A percentile compares a stretch with the other conserved stretches of the same genome.
Conservation (phyloP, 2,329 filamentous ascomycete genomes). For the Pseudogymnoascus sp. region DNA sequence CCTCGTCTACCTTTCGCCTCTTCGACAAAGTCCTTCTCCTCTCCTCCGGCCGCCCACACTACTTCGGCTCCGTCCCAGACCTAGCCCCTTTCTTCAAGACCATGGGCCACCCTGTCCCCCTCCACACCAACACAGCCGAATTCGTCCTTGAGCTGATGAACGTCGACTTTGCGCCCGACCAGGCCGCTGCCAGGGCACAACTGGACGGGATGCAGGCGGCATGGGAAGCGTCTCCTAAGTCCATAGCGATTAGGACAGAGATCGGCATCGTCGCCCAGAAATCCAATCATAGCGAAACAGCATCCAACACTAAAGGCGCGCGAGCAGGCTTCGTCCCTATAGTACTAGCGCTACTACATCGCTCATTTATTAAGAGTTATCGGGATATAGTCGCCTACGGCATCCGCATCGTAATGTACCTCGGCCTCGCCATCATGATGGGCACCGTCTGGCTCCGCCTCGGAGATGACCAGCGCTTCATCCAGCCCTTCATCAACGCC, state of each 20-base stretch:
- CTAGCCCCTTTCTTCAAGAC: constrained; percentile 56
- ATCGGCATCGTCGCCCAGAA: constrained; percentile 17
- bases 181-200: constrained; percentile 37
- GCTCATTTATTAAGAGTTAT: constrained; percentile 75
- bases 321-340: constrained; percentile 29
- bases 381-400: constrained; percentile 78
- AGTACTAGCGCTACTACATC: constrained; percentile 60
- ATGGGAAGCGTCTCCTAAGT: constrained; percentile 44
- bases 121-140: constrained; percentile 71
- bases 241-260: constrained; percentile 26
- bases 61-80: constrained; percentile 55
- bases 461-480: constrained; percentile 57
- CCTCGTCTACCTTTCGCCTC: constrained; percentile 66
- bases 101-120: constrained; percentile 54
- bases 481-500: constrained; percentile 75
- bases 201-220: constrained; percentile 44
- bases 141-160: constrained; percentile 72
- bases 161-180: constrained; percentile 57
- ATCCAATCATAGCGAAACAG: not conserved
- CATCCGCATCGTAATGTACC: constrained; percentile 75
- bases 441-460: constrained; percentile 80
- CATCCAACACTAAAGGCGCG: constrained; percentile 16
- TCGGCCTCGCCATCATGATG: constrained; percentile 73
- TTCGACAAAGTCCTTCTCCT: constrained; percentile 74
- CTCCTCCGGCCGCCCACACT: constrained; percentile 61